A percentile compares a stretch with the other conserved stretches of the same genome.
Conservation (phyloP, 495 filamentous ascomycete species). For the Usnea hakonensis region DNA sequence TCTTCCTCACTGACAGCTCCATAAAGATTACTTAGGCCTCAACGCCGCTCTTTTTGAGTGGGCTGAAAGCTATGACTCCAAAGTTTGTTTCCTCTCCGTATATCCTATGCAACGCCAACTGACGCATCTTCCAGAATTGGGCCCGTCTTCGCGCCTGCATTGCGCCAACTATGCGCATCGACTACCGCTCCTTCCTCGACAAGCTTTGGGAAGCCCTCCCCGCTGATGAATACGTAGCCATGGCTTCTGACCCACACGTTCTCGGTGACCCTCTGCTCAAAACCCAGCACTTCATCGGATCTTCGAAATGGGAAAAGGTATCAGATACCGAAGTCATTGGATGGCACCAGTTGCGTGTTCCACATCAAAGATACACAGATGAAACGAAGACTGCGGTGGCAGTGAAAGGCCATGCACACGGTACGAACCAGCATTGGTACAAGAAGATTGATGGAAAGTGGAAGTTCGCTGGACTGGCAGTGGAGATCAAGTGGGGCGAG, state of each 20-base stretch:
- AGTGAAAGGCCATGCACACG: constrained; percentile 20
- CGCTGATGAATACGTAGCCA: constrained; percentile 61
- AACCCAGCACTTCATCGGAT: constrained; percentile 72
- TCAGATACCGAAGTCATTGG: constrained; percentile 61
- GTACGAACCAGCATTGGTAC: constrained; percentile 22
- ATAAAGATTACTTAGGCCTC: constrained; percentile 13
- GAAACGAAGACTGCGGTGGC: constrained; percentile 12
- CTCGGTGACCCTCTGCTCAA: constrained; percentile 63
- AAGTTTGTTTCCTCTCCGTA: constrained; percentile 20
- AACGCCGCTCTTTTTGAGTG: constrained; percentile 51
- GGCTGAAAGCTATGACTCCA: constrained; percentile 78
- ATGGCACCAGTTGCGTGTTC: constrained; percentile 70
- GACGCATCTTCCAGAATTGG: constrained; percentile 52
- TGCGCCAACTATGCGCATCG: constrained; percentile 56
- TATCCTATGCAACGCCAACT: neutral
- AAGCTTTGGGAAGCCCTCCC: constrained; percentile 65
- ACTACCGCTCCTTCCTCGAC: constrained; percentile 69
- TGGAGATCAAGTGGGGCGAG: constrained; percentile 21
- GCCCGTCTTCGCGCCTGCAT: constrained; percentile 60
- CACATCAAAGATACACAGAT: constrained; percentile 43
- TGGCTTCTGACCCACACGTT: constrained; percentile 58
- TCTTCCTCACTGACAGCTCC: neutral
- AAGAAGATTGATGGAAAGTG: constrained; percentile 19
- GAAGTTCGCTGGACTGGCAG: constrained; percentile 21
- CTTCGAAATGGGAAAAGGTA: constrained; percentile 61